A percentile compares a stretch with the other conserved stretches of the same genome.
phyloP scores from a whole-genome alignment of 495 filamentous ascomycete species.

The Aspergillus saccharolyticus region DNA sequence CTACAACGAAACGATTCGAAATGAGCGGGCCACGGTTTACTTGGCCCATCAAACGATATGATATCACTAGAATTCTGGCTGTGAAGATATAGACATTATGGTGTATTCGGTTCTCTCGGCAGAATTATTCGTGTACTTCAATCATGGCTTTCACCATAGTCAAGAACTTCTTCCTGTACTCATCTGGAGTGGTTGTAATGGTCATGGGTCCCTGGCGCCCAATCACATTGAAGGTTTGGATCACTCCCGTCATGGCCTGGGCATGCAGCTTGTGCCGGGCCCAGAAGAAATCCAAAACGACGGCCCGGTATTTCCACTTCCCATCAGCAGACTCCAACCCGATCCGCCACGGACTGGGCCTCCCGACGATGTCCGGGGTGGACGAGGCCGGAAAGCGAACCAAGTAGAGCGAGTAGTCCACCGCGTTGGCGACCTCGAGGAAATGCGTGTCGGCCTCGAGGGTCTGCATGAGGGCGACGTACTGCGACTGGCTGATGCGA shows the following conservation, averaged over 20 bases:
- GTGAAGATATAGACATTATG: background rate
- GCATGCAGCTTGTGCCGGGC: conserved; percentile 61
- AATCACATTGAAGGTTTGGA: conserved; percentile 56
- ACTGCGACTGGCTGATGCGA: conserved; percentile 43
- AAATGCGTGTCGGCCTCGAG: conserved; percentile 56
- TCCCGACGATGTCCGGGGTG: conserved; percentile 17
- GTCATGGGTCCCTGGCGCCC: conserved; percentile 59
- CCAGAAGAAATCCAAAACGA: conserved; percentile 68
- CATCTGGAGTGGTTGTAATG: conserved; percentile 60
- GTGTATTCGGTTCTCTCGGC: background rate
- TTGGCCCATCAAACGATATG: background rate
- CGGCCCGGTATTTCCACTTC: conserved; percentile 57
- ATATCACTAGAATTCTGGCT: background rate
- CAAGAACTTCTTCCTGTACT: conserved; percentile 62
- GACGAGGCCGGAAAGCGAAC: conserved; percentile 50
- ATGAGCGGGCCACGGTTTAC: background rate
- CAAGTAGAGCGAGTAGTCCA: conserved; percentile 67
- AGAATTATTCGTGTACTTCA: conserved; percentile 35
- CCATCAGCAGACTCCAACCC: conserved; percentile 55
- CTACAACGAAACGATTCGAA: background rate
- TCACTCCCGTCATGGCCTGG: conserved; percentile 54
- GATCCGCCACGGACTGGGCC: conserved; percentile 46
- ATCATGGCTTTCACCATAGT: conserved; percentile 54
- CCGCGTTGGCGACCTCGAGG: conserved; percentile 53
- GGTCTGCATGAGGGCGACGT: conserved; percentile 43